Base-by-base conservation (phyloP, 371 early-diverging fungal species). In the Thermomucor indicae-seudaticae region DNA sequence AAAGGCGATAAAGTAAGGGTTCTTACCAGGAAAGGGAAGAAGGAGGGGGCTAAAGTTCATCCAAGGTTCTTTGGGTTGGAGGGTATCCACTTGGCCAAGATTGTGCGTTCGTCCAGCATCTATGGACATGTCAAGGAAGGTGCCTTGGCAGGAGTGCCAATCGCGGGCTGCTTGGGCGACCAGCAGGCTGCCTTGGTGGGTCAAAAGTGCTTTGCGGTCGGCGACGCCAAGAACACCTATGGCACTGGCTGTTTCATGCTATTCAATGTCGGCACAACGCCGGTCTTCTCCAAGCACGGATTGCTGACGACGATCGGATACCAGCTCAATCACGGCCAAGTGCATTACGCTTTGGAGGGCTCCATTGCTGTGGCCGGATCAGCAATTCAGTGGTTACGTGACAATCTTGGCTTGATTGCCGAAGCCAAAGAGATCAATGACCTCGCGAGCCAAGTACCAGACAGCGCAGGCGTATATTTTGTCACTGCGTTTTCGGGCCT, bases 201-300 rank as follows among this genome's bases (percentile, higher is more conserved):
- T 4, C 98, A 96, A 62, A 81, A 85, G 49, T 96, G 98, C 69
- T 90, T 94, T 61, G 44, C 43, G 4, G 47, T 45, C 1, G 73
- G 73, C 4, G 73, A 72, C 11, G 90, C 91, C 50, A 97, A 97
- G 75, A 95, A 93, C 77, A 97, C 98, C 6, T 79, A 93, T 72
- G 97, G 97, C 27, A 96, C 96, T 4, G 97, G 97, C 8, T 93
- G 95, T 65, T 96, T 96, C 68, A 88, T 96, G 92, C 68, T 97
- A 31, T 92, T 89, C 74, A 96, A 97, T 78, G 91, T 92, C 3
- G 97, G 97, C 14, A 39, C 63, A 2, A 58, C 75, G 20, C 85
- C 88, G 22, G 88, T 93, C 17, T 59, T 83, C 35, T 93, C 95
- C 29, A 76, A 73, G 42, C 72, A 91, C 58, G 97, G 98, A 0